Conservation (phyloP, 163 green algal species). For the Volvox carteri region DNA sequence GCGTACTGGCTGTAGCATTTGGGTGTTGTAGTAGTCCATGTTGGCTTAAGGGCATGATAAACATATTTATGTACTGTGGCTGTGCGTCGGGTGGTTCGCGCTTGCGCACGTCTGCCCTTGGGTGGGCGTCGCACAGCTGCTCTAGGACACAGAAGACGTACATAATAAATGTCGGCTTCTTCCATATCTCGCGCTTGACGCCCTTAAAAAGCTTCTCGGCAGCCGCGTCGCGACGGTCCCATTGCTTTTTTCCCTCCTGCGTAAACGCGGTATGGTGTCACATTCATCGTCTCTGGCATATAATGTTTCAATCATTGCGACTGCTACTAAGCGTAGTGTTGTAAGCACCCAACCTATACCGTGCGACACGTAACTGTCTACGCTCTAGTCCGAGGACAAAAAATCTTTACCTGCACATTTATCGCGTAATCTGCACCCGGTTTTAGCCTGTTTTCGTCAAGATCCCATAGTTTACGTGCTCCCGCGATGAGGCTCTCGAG, state of each 20-base stretch:
- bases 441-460: constrained; percentile 70
- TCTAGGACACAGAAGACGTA: not conserved
- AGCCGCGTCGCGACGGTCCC: constrained; percentile 61
- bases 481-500: constrained; percentile 51
- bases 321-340: no score
- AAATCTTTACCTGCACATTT: constrained; percentile 65
- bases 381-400: no score
- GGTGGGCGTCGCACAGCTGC: not conserved
- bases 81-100: no score
- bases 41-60: no score
- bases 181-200: constrained; percentile 64
- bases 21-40: no score
- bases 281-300: no score
- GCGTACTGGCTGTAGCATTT: no score
- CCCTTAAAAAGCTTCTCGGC: constrained; percentile 71
- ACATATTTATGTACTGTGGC: no score
- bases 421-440: constrained; percentile 70
- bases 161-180: constrained; percentile 70
- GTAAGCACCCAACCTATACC: no score
- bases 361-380: no score
- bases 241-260: constrained; percentile 69
- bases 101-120: not conserved
- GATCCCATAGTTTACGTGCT: constrained; percentile 67
- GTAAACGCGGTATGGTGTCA: not conserved
- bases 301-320: no score